Conservation (phyloP, 306 rosid species). For the Rosa lucieae region DNA sequence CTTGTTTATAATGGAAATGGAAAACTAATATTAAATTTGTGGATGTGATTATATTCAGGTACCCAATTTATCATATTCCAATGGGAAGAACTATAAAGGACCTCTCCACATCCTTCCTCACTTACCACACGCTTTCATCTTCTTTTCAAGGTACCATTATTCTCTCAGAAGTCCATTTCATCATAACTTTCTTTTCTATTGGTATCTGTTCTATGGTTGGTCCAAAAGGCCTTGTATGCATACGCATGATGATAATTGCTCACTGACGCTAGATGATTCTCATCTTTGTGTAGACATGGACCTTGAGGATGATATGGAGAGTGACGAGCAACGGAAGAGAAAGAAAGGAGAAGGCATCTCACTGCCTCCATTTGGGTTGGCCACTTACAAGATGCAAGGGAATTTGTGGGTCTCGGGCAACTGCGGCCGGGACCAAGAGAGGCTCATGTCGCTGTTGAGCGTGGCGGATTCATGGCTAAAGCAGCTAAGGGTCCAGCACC, state of each 20-base stretch:
- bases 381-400: constrained; percentile 93
- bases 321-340: constrained; percentile 40
- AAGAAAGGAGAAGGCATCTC: constrained; percentile 63
- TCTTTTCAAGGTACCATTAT: constrained; percentile 77
- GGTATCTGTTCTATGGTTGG: background rate
- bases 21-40: background rate
- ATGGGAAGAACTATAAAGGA: constrained; percentile 95
- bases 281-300: constrained; percentile 54
- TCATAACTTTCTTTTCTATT: background rate
- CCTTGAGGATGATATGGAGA: constrained; percentile 49
- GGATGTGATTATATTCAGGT: constrained; percentile 55
- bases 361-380: constrained; percentile 82
- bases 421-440: constrained; percentile 78
- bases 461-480: constrained; percentile 97
- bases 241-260: background rate
- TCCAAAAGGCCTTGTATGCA: background rate
- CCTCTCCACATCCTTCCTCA: constrained; percentile 86
- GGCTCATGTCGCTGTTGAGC: constrained; percentile 59
- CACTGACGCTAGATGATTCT: background rate
- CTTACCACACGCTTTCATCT: constrained; percentile 95
- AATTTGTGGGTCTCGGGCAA: constrained; percentile 75
- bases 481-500: constrained; percentile 89
- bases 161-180: background rate
- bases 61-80: constrained; percentile 97
- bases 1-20: background rate